phyloP scores from a whole-genome alignment of 1,139 yeast species.

The Lodderomyces beijingensis region DNA sequence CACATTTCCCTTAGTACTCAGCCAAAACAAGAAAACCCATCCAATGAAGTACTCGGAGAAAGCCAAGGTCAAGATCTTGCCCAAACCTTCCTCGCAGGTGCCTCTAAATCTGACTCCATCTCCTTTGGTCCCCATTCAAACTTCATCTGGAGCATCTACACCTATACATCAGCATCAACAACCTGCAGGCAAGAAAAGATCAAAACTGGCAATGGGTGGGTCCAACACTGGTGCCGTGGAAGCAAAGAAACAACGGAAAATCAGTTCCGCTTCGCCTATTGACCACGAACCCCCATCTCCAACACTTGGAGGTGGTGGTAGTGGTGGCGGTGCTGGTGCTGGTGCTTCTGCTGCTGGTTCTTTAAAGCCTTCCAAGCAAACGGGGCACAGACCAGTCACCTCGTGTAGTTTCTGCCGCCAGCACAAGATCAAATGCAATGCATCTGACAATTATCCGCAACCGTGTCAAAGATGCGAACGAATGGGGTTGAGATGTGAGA shows the following conservation, averaged over 20 bases:
- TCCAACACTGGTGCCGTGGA: not conserved
- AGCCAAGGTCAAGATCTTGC: conserved; percentile 31
- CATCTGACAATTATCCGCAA: conserved; percentile 74
- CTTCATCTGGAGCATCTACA: conserved; percentile 7
- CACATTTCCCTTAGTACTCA: no score
- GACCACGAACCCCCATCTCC: conserved; percentile 1
- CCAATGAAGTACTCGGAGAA: conserved; percentile 21
- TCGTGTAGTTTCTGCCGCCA: conserved; percentile 94
- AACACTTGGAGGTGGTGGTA: no score
- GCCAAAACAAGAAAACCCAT: no score
- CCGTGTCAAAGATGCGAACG: conserved; percentile 82
- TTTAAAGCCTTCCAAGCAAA: conserved; percentile 20
- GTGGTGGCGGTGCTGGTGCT: conserved; percentile 1
- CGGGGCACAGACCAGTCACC: conserved; percentile 77
- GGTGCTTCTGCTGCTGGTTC: conserved; percentile 19
- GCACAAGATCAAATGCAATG: conserved; percentile 91
- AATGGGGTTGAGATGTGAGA: conserved; percentile 78
- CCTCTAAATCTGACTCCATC: conserved; percentile 11
- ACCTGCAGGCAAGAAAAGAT: conserved; percentile 1
- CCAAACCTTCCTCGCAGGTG: conserved; percentile 19
- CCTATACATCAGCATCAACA: conserved; percentile 1
- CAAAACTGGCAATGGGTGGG: conserved; percentile 2
- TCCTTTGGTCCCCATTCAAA: conserved; percentile 7
- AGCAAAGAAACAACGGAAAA: not conserved
- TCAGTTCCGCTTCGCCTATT: not conserved